Evolutionary conservation across 768 basidiomycete genomes (phyloP).

Genomic region (Xerocomellus dryophilus): DNA sequence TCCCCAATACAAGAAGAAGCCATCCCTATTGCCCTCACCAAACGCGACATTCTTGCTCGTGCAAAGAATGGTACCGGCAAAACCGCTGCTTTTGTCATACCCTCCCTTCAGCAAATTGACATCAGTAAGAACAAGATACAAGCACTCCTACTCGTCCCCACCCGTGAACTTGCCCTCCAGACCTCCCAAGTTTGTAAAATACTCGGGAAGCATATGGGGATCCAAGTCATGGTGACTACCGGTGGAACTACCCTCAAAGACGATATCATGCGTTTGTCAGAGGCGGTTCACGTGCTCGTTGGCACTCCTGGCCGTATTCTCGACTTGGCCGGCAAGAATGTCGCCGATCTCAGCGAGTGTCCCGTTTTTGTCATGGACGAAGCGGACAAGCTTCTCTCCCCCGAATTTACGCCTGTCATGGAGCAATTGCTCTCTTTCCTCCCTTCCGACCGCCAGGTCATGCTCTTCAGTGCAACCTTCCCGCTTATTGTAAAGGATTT

Average conservation of each 20-base stretch:
- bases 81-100: slow-evolving; percentile 98
- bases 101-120: slow-evolving; percentile 91
- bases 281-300: slow-evolving; percentile 92
- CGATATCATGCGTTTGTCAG: slow-evolving; percentile 89
- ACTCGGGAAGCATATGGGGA: slow-evolving; percentile 90
- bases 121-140: slow-evolving; percentile 83
- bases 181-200: slow-evolving; percentile 99
- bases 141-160: slow-evolving; percentile 93
- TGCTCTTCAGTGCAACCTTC: slow-evolving; percentile 99
- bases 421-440: slow-evolving; percentile 89
- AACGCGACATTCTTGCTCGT: slow-evolving; percentile 91
- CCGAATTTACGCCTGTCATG: slow-evolving; percentile 98
- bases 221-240: slow-evolving; percentile 99
- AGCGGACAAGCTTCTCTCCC: slow-evolving; percentile 95
- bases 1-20: slow-evolving; percentile 99
- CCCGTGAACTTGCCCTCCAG: slow-evolving; percentile 97
- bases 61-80: slow-evolving; percentile 98
- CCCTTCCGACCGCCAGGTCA: slow-evolving; percentile 86
- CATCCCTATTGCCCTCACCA: slow-evolving; percentile 90
- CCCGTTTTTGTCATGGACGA: slow-evolving; percentile 99
- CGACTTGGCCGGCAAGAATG: slow-evolving; percentile 87
- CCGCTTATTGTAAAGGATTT: slow-evolving; percentile 99
- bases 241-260: slow-evolving; percentile 98
- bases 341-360: slow-evolving; percentile 93
- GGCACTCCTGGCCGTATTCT: slow-evolving; percentile 96